phyloP scores from a whole-genome alignment of 2,329 filamentous ascomycete species.

The Fusarium incarnatum region DNA sequence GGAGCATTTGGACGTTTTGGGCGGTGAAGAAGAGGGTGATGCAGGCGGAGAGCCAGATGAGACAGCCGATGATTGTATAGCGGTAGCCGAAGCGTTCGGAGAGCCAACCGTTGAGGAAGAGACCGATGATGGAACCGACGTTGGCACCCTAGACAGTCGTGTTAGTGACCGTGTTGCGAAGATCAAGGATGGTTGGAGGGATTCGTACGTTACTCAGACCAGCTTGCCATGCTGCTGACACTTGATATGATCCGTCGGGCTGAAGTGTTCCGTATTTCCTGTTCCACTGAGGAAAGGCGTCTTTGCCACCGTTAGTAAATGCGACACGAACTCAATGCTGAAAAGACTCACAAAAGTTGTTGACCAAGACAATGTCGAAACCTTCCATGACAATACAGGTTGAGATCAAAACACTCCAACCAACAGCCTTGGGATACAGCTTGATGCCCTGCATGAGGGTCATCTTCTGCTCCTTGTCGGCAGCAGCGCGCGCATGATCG shows the following conservation, averaged over 20 bases:
- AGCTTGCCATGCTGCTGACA: constrained; percentile 40
- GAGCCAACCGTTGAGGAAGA: constrained; percentile 38
- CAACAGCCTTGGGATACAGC: constrained; percentile 40
- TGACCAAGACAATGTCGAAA: constrained; percentile 37
- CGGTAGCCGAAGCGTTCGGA: constrained; percentile 39
- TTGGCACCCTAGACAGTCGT: constrained; percentile 25
- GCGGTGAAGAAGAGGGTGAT: constrained; percentile 44
- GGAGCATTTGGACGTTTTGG: constrained; percentile 37
- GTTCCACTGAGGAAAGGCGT: constrained; percentile 41
- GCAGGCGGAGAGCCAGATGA: constrained; percentile 32
- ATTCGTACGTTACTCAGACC: constrained; percentile 35
- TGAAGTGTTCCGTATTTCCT: constrained; percentile 36
- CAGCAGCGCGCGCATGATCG: constrained; percentile 36
- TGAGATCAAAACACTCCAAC: constrained; percentile 39
- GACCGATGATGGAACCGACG: constrained; percentile 40
- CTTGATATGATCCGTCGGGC: constrained; percentile 34
- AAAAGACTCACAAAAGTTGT: constrained; percentile 37
- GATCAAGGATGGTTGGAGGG: no score
- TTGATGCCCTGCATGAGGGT: constrained; percentile 41
- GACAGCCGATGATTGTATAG: constrained; percentile 40
- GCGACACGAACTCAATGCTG: fast-evolving
- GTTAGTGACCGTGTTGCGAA: neutral
- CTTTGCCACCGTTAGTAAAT: neutral
- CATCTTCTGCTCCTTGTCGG: constrained; percentile 39
- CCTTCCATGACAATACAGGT: constrained; percentile 44